These are phyloP conservation scores for Colletotrichum viniferum DNA, from an alignment of 2,329 filamentous ascomycete genomes.

Conservation along the genomic window DNA sequence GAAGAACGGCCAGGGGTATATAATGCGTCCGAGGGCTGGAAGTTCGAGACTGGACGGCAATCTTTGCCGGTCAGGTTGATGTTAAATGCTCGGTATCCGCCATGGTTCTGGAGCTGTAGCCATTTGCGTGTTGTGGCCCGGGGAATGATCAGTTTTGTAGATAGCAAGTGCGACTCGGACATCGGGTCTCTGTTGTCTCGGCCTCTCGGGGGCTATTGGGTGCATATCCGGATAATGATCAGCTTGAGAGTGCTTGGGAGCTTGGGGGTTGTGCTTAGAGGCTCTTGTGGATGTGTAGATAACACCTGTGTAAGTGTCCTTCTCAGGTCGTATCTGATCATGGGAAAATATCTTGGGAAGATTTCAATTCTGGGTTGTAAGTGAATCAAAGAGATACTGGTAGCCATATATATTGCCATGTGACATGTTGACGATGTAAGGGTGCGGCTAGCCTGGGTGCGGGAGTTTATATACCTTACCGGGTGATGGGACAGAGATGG, in stretches of 20 bases:
- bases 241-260: neutral
- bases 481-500: neutral
- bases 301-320: fast-evolving
- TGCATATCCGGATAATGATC: neutral
- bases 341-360: fast-evolving
- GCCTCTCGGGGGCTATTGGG: neutral
- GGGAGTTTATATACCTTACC: neutral
- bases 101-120: neutral
- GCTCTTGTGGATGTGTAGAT: fast-evolving
- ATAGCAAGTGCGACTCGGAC: neutral
- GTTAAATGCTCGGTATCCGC: neutral
- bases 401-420: too few relatives aligned
- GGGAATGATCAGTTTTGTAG: neutral
- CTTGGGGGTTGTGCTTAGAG: neutral
- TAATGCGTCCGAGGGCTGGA: fast-evolving
- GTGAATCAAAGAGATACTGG: fast-evolving
- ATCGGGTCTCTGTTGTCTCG: neutral
- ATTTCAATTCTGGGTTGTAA: neutral
- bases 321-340: neutral
- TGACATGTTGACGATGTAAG: neutral
- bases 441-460: neutral
- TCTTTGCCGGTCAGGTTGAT: too few relatives aligned
- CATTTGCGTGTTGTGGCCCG: neutral
- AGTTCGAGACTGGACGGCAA: neutral
- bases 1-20: neutral